Conservation (phyloP, 345 rosid genomes). For the Eutrema yunnanense region DNA sequence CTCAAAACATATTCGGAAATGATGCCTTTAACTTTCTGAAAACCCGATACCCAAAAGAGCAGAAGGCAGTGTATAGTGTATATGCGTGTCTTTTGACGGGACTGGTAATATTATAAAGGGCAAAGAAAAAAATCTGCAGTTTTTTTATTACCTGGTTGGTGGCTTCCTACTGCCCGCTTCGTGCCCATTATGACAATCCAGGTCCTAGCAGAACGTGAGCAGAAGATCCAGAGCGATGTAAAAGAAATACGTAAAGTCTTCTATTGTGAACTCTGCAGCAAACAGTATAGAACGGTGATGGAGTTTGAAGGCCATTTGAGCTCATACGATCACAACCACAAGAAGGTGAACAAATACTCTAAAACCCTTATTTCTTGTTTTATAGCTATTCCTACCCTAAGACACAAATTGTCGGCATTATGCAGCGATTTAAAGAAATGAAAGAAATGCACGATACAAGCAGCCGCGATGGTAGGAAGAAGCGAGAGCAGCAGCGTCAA, state of each 20-base stretch:
- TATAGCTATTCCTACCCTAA: neutral
- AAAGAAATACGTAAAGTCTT: slow-evolving; percentile 91
- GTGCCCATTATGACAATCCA: slow-evolving; percentile 99
- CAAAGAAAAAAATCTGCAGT: slow-evolving; percentile 58
- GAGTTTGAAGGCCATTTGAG: slow-evolving; percentile 95
- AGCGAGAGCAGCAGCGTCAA: slow-evolving; percentile 80
- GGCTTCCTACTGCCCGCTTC: slow-evolving; percentile 99
- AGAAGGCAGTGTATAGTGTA: slow-evolving; percentile 78
- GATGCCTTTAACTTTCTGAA: slow-evolving; percentile 56
- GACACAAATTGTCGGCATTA: neutral
- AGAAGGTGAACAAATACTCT: slow-evolving; percentile 55
- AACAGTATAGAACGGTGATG: slow-evolving; percentile 93
- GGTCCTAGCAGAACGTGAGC: slow-evolving; percentile 99
- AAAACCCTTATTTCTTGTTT: neutral
- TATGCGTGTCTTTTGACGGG: slow-evolving; percentile 70
- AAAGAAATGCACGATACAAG: slow-evolving; percentile 81
- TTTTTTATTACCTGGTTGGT: slow-evolving; percentile 97
- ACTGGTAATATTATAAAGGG: slow-evolving; percentile 58
- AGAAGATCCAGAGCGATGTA: slow-evolving; percentile 92
- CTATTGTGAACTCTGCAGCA: slow-evolving; percentile 92
- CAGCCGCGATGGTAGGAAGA: slow-evolving; percentile 89
- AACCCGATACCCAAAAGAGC: slow-evolving; percentile 42
- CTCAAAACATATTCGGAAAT: slow-evolving; percentile 40
- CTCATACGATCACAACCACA: slow-evolving; percentile 97
- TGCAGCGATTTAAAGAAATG: slow-evolving; percentile 96